Evolutionary conservation across 805 yeast species (phyloP).

Genomic region (Saccharomycopsis guyanensis): DNA sequence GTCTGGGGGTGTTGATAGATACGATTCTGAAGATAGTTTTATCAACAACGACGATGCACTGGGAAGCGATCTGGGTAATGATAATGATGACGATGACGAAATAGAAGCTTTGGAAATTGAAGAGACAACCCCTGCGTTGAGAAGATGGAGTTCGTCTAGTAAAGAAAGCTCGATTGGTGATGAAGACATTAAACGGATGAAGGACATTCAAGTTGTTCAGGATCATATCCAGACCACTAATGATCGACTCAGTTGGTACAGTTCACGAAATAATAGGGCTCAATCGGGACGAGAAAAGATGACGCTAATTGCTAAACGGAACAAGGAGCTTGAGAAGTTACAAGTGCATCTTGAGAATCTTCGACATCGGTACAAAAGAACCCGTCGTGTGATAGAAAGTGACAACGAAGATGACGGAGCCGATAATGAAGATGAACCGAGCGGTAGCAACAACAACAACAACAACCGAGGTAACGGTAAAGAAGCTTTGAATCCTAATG

Average conservation of each 20-base stretch:
- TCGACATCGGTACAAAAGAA: not conserved
- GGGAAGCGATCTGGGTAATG: not conserved
- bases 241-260: not conserved
- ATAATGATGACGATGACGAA: not conserved
- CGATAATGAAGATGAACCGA: constrained; percentile 1
- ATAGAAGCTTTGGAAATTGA: too few species aligned
- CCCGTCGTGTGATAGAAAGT: not conserved
- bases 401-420: not conserved
- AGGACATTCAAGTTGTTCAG: not conserved
- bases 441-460: not conserved
- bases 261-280: too few species aligned
- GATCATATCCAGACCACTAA: not conserved
- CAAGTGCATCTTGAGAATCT: not conserved
- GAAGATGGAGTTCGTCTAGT: not conserved
- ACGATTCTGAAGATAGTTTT: constrained; percentile 1
- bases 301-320: not conserved
- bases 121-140: too few species aligned
- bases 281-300: not conserved
- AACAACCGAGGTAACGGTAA: too few species aligned
- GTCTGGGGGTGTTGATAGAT: not conserved
- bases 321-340: not conserved
- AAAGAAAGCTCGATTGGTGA: not conserved
- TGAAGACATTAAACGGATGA: not conserved
- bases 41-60: not conserved
- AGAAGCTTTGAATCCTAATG: not conserved